Evolutionary conservation across 192 early-diverging fungal species (phyloP), one percentile per base, ranked within the genome.

Genomic region (Podila clonocystis): DNA sequence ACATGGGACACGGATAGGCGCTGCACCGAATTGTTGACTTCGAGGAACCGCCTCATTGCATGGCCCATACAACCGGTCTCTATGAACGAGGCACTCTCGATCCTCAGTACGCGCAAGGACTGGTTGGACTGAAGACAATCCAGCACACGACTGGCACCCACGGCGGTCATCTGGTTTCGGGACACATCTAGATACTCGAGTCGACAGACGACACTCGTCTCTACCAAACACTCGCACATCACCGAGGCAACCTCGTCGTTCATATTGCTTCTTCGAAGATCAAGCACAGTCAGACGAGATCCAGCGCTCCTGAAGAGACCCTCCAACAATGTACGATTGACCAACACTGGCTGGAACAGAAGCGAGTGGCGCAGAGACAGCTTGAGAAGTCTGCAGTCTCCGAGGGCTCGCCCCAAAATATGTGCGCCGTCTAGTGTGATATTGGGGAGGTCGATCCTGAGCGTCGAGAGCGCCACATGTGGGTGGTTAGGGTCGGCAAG

Each of bases 1-100:
- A 73, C 70, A 50, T 80, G 70, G 20, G 76, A 80, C 5, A 72
- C 33, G 1, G 76, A 68, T 8, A 80, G 66, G 26, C 70, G 66
- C 29, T 48, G 19, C 3, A 80, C 49, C 31, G 61, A 58, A 1
- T 55, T 33, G 61, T 72, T 80, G 34, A 36, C 57, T 65, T 59
- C 62, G 2, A 80, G 66, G 33, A 80, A 68, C 34, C 50, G 66
- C 22, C 65, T 70, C 13, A 68, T 57, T 6, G 76, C 65, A n/a
- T 41, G 22, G 26, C 76, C 76, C 52, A 80, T 64, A 12, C 65
- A 68, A 22, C 76, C 76, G 12, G 67, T 28, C 6, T 68, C 41
- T 15, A 0, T 19, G 50, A 80, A 80, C 34, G 76, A 80, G 8
- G 12, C 22, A 15, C 70, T 72, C 19, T 68, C 76, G 24, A 80